Base-by-base conservation (phyloP, 2,329 filamentous ascomycete genomes). In the Diaporthe vexans region DNA sequence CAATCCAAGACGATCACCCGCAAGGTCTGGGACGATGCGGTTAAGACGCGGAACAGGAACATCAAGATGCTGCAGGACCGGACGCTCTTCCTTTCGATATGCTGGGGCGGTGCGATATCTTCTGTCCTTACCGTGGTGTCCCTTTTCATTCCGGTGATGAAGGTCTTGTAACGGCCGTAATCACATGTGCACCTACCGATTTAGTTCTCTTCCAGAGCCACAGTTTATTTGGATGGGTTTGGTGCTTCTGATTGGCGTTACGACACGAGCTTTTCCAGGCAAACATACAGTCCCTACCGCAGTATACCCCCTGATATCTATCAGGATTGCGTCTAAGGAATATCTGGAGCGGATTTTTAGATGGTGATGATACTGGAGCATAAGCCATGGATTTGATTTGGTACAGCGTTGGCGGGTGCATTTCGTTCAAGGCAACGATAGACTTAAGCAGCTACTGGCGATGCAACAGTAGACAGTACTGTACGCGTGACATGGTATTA, bases 11-110 rank as follows among this genome's bases (percentile, higher is more conserved):
- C 79, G 8, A n/a, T 81, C 11, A 71, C 77, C 71, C 51, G 77
- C 33, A 81, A 77, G 75, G 75, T 84, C 17, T 81, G 82, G 61
- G 80, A 80, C 26, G 77, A 78, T 33, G 79, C 79, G 19, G 77
- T 80, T 11, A 77, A 77, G 57, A 78, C 82, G 57, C 82, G 81
- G 76, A 82, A 83, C 48, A 74, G 77, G 58, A 77, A 77, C 26
- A 61, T 85, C 33, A 78, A 79, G 75, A 67, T 78, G 56, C 71
- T 84, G 70, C 84, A 85, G 73, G 80, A 82, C 68, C 78, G 79
- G 51, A 80, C 81, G 2, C 80, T 85, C 0, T 77, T 82, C 74
- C 75, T 78, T 48, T 79, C 82, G 0, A 75, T 84, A 43, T n/a
- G 83, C 8, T 83, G 80, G 81, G 83, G 79, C 6, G 78, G 81